Conservation (phyloP, 2,329 filamentous ascomycete species). For the Dichotomopilus funicola region DNA sequence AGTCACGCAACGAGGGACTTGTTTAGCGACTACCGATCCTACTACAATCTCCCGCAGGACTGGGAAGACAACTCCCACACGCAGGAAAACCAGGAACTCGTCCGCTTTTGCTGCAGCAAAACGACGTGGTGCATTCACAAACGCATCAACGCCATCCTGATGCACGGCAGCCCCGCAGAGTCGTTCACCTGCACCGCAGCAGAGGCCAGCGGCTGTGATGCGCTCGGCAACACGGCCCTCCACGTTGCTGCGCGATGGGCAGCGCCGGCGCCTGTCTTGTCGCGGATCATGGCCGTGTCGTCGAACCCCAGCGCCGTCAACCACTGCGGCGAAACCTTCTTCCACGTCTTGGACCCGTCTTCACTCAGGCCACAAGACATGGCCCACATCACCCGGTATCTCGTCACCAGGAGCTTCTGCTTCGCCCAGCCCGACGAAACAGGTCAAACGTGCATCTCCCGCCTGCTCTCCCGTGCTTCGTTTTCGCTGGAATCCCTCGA, state of each 20-base stretch:
- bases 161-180: slow-evolving; percentile 8
- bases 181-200: slow-evolving; percentile 8
- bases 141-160: slow-evolving; percentile 10
- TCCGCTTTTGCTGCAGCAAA: slow-evolving; percentile 13
- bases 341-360: slow-evolving; percentile 7
- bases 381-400: slow-evolving; percentile 2
- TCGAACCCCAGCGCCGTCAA: slow-evolving; percentile 1
- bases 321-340: slow-evolving; percentile 9
- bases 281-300: slow-evolving; percentile 3
- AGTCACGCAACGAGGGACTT: background rate
- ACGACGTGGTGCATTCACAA: slow-evolving; percentile 13
- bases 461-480: background rate
- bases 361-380: slow-evolving; percentile 1
- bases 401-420: slow-evolving; percentile 4
- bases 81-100: slow-evolving; percentile 14
- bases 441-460: slow-evolving; percentile 2
- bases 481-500: slow-evolving; percentile 6
- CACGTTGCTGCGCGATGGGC: slow-evolving; percentile 14
- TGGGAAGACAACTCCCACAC: background rate
- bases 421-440: slow-evolving; percentile 5
- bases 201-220: slow-evolving; percentile 10
- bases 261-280: slow-evolving; percentile 7
- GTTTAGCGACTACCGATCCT: background rate
- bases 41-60: background rate
- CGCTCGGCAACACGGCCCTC: slow-evolving; percentile 12